Evolutionary conservation across 2,329 filamentous ascomycete species (phyloP).

Genomic region (Ophiosphaerella narmari): DNA sequence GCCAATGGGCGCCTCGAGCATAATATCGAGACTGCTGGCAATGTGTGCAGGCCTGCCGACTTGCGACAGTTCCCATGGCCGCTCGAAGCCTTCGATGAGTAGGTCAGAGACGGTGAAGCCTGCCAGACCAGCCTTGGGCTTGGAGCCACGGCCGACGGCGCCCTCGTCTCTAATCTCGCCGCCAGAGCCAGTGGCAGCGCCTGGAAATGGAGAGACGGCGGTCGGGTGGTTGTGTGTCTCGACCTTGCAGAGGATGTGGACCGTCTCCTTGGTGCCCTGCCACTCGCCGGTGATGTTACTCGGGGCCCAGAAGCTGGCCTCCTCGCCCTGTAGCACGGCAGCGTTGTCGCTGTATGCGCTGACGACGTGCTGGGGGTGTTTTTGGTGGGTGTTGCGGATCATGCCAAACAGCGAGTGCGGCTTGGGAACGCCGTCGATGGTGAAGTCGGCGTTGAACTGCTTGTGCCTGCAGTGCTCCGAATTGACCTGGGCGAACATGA

Average conservation of each 20-base stretch:
- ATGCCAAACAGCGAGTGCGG: conserved; percentile 85
- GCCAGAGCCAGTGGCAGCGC: conserved; percentile 92
- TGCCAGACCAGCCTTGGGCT: conserved; percentile 86
- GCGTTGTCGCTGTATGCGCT: conserved; percentile 98
- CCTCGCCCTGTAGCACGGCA: conserved; percentile 79
- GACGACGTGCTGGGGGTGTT: conserved; percentile 77
- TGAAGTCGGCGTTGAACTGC: conserved; percentile 97
- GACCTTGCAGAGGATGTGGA: conserved; percentile 90
- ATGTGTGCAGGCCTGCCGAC: conserved; percentile 90
- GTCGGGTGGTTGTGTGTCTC: conserved; percentile 99
- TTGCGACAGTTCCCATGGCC: conserved; percentile 84
- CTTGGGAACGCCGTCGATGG: conserved; percentile 83
- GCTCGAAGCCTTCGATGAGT: conserved; percentile 78
- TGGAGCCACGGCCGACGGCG: conserved; percentile 88
- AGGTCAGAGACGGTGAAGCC: conserved; percentile 97
- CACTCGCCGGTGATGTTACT: conserved; percentile 85
- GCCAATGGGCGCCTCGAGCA: conserved; percentile 95
- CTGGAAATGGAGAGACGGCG: conserved; percentile 89
- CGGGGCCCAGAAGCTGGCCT: conserved; percentile 82
- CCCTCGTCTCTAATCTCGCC: conserved; percentile 96
- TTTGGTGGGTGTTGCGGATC: conserved; percentile 92
- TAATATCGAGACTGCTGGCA: conserved; percentile 92
- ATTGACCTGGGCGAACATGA: conserved; percentile 99
- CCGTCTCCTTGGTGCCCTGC: conserved; percentile 81
- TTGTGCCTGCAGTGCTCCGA: conserved; percentile 91